Base-by-base conservation (phyloP, 352 stramenopile genomes). In the Chrysophaeum taylorii region DNA sequence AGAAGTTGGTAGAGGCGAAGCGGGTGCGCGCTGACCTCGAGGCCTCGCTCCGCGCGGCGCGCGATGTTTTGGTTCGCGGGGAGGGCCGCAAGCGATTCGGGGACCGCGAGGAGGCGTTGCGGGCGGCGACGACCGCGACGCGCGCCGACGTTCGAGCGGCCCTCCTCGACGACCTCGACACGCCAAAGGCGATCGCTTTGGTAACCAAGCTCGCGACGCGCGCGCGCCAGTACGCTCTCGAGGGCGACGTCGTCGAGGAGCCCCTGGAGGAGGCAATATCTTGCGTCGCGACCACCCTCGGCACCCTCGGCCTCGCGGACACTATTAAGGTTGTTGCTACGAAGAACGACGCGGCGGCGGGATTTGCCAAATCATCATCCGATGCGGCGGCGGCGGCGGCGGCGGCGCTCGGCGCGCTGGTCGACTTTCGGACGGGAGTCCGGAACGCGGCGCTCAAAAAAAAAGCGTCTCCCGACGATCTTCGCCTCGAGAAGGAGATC, bases 371-470 rank as follows among this genome's bases (percentile, higher is more conserved):
- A n/a, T n/a, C n/a, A n/a, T 9, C 23, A 4, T 4, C 14, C 57
- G 57, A 63, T 2, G 31, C 57, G 57, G 31, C 33, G 18, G 45
- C 12, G 12, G 45, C 12, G 12, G 12, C 18, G 18, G 52, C 36
- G 9, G 52, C 27, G 52, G 52, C 9, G 9, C 52, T 95, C 18
- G 81, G 82, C 36, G 89, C 89, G 0, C 79, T 95, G 35, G 73
- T 96, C 21, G 87, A 96, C 71, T 90, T 90, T 66, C 87, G 94
- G 57, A 84, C 83, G 23, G 77, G 87, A 64, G 95, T 95, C 79
- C 87, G 89, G 64, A 82, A 90, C 57, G 29, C 61, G n/a, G 72
- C 64, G n/a, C n/a, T n/a, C n/a, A n/a, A n/a, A n/a, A n/a, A n/a
- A n/a, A n/a, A n/a, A n/a, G n/a, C n/a, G n/a, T n/a, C n/a, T n/a